These are phyloP conservation scores for Aspergillus unguis DNA, from an alignment of 2,329 filamentous ascomycete species.

Conservation along the genomic window DNA sequence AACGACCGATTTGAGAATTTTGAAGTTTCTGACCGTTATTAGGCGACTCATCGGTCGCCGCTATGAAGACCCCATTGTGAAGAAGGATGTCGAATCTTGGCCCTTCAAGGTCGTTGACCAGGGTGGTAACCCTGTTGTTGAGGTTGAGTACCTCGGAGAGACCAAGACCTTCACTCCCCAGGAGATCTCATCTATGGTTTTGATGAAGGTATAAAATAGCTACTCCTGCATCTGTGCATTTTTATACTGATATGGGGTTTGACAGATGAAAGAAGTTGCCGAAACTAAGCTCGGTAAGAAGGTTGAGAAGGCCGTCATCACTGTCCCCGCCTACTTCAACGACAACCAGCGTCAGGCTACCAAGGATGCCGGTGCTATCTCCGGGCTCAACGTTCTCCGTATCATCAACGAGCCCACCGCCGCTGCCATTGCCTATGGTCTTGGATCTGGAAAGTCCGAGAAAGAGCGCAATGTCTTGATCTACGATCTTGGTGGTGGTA, in stretches of 20 bases:
- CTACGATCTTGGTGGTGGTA: conserved; percentile 99
- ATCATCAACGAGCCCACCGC: conserved; percentile 99
- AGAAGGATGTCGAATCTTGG: conserved; percentile 99
- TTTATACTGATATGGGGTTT: conserved; percentile 18
- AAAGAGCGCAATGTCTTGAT: conserved; percentile 99
- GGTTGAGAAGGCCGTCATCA: conserved; percentile 98
- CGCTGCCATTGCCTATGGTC: conserved; percentile 96
- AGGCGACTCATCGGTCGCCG: conserved; percentile 97
- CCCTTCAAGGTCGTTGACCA: conserved; percentile 97
- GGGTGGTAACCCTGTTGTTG: conserved; percentile 80
- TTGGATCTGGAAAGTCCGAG: conserved; percentile 88
- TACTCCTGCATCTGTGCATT: not conserved
- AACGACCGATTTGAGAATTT: not conserved
- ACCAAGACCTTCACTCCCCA: conserved; percentile 95
- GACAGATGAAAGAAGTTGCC: conserved; percentile 97
- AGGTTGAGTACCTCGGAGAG: conserved; percentile 94
- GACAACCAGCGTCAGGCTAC: conserved; percentile 99
- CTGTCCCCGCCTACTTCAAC: conserved; percentile 99
- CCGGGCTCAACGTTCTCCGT: conserved; percentile 96
- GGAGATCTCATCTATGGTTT: conserved; percentile 98
- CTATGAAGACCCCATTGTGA: conserved; percentile 92
- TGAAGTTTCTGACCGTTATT: conserved; percentile 11
- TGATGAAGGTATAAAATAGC: conserved; percentile 72
- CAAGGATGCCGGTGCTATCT: conserved; percentile 97
- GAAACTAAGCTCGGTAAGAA: conserved; percentile 98